Conservation (phyloP, 1,284 basidiomycete genomes). For the Afroboletus lepidellus region DNA sequence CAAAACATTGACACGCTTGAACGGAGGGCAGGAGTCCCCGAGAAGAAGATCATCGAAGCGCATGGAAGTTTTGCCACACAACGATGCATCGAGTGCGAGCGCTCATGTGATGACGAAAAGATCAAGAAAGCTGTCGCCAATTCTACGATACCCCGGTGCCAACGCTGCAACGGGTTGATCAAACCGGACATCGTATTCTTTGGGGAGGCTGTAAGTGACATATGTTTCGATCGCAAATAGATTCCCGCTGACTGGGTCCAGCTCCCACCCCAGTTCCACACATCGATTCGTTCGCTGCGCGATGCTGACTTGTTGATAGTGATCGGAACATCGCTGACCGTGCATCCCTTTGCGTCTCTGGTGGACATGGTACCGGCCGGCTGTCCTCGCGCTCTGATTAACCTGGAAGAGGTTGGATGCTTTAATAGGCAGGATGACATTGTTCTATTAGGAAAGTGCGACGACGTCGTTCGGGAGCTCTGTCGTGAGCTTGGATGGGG, state of each 20-base stretch:
- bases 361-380: constrained; percentile 44
- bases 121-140: constrained; percentile 60
- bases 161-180: constrained; percentile 66
- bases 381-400: constrained; percentile 64
- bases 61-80: constrained; percentile 90
- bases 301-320: constrained; percentile 86
- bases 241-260: constrained; percentile 25
- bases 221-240: not conserved
- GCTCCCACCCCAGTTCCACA: constrained; percentile 61
- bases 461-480: constrained; percentile 58
- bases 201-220: constrained; percentile 66
- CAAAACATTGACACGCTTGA: constrained; percentile 96
- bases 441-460: constrained; percentile 65
- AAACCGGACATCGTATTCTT: constrained; percentile 98
- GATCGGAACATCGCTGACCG: constrained; percentile 88
- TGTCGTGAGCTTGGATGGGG: constrained; percentile 69
- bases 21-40: constrained; percentile 77
- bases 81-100: constrained; percentile 72
- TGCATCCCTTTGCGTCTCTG: constrained; percentile 74
- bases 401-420: constrained; percentile 63
- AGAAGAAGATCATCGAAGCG: constrained; percentile 82
- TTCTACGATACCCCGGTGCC: constrained; percentile 60
- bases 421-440: constrained; percentile 56
- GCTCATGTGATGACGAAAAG: constrained; percentile 61
- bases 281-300: constrained; percentile 46